Percentiles rank a stretch among this genome's conserved stretches.
Conservation (phyloP, 1,139 yeast species). For the Taphrina flavorubra region DNA sequence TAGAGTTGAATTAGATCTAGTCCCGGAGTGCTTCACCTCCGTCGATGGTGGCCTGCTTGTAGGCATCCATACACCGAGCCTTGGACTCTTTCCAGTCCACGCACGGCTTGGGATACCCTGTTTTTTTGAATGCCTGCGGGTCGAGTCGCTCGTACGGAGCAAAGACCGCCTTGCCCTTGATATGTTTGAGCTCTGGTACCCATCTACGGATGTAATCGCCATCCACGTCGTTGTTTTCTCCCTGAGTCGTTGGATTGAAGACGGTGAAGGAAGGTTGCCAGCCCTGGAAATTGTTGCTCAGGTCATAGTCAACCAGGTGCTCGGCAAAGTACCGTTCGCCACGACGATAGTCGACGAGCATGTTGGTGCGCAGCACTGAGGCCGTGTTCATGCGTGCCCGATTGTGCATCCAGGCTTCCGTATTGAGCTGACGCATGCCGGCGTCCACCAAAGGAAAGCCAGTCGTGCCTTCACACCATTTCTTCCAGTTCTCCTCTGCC, state of each 20-base stretch:
- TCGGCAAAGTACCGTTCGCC: constrained; percentile 62
- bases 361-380: constrained; percentile 60
- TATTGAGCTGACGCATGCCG: constrained; percentile 59
- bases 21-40: constrained; percentile 18
- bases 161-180: constrained; percentile 52
- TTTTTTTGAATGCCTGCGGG: constrained; percentile 46
- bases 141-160: constrained; percentile 53
- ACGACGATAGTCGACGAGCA: constrained; percentile 62
- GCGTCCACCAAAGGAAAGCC: constrained; percentile 67
- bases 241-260: constrained; percentile 61
- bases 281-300: constrained; percentile 63
- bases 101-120: constrained; percentile 57
- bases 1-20: not conserved
- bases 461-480: constrained; percentile 62
- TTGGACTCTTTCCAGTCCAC: constrained; percentile 49
- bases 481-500: constrained; percentile 51
- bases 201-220: constrained; percentile 59
- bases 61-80: constrained; percentile 34
- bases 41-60: constrained; percentile 27
- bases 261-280: constrained; percentile 65
- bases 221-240: constrained; percentile 58
- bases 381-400: constrained; percentile 63
- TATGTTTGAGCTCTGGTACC: constrained; percentile 58
- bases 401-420: constrained; percentile 63
- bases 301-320: constrained; percentile 60